phyloP scores from a whole-genome alignment of 495 filamentous ascomycete genomes.

The Penicillium crystallinum region DNA sequence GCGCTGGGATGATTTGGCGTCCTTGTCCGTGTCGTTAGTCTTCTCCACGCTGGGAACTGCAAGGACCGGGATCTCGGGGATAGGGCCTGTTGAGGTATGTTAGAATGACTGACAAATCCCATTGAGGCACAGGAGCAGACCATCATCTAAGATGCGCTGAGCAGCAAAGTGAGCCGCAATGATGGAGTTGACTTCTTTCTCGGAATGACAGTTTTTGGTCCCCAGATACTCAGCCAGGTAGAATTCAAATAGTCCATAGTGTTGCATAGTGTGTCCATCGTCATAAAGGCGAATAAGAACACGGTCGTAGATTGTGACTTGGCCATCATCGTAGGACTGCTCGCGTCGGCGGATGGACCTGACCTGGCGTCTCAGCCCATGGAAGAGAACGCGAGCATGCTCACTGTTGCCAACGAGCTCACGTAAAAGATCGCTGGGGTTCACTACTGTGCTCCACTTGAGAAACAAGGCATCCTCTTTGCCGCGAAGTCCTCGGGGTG shows the following conservation, averaged over 20 bases:
- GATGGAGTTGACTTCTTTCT: not conserved
- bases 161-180: conserved; percentile 9
- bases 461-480: conserved; percentile 17
- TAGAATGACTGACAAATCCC: not conserved
- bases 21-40: not conserved
- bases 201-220: conserved; percentile 3
- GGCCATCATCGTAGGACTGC: conserved; percentile 28
- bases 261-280: conserved; percentile 19
- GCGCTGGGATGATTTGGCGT: not conserved
- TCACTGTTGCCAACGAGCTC: conserved; percentile 20
- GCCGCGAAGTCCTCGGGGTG: not conserved
- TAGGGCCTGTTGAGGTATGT: not conserved
- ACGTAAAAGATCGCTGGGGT: conserved; percentile 18
- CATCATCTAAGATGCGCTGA: conserved; percentile 5
- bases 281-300: conserved; percentile 31
- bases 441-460: conserved; percentile 16
- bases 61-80: not conserved
- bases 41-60: not conserved
- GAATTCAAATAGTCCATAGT: conserved; percentile 31
- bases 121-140: not conserved
- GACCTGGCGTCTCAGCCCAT: conserved; percentile 28
- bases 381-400: conserved; percentile 15
- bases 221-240: conserved; percentile 39
- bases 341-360: conserved; percentile 31
- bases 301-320: conserved; percentile 40